phyloP scores from a whole-genome alignment of 257 asterid species.

The Solanum dulcamara region DNA sequence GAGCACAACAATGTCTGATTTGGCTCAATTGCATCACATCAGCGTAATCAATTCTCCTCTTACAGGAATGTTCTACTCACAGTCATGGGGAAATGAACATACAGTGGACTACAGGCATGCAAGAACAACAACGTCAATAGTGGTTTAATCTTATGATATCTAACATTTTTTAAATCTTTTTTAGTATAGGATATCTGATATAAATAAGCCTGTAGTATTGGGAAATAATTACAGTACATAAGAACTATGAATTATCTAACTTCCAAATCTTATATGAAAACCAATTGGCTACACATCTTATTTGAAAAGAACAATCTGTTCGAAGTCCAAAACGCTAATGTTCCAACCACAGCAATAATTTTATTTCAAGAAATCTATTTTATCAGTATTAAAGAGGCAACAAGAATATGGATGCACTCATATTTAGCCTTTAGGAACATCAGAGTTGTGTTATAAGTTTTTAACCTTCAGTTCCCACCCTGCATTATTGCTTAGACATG shows the following conservation, averaged over 20 bases:
- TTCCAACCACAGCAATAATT: neutral
- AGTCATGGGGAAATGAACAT: neutral
- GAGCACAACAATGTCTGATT: conserved; percentile 43
- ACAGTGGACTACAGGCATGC: neutral
- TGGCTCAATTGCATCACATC: conserved; percentile 49
- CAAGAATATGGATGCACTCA: neutral
- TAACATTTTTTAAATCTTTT: neutral
- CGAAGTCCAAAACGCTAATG: neutral
- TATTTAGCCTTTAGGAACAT: neutral
- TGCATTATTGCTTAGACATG: neutral
- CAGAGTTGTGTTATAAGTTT: neutral
- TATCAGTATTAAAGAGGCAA: neutral
- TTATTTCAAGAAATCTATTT: neutral
- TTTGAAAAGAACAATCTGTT: neutral
- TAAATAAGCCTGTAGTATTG: neutral
- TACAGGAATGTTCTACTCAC: neutral
- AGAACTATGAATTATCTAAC: neutral
- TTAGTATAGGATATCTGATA: neutral
- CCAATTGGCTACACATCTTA: neutral
- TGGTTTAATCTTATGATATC: neutral
- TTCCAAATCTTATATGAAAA: neutral
- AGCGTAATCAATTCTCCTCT: conserved; percentile 4
- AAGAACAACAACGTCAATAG: neutral
- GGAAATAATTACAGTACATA: neutral
- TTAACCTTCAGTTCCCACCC: neutral